Evolutionary conservation across 2,329 filamentous ascomycete genomes (phyloP).

Genomic region (Fusarium sp.): DNA sequence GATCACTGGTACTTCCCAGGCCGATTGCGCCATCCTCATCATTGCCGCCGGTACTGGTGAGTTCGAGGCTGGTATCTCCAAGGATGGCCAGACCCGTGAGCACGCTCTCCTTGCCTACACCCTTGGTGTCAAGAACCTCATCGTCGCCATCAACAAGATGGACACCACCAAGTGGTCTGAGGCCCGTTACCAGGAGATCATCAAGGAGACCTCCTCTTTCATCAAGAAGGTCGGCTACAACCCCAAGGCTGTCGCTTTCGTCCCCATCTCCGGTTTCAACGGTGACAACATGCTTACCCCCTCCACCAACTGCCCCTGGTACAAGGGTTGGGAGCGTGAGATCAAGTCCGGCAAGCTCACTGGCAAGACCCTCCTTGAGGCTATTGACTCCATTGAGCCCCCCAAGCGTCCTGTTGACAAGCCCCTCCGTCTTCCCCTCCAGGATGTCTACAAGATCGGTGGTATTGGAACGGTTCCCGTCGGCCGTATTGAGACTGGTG

Average conservation of each 20-base stretch:
- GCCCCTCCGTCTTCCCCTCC: conserved; percentile 99
- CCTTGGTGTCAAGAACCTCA: conserved; percentile 99
- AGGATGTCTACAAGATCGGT: conserved; percentile 99
- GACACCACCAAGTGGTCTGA: conserved; percentile 99
- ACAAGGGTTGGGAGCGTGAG: conserved; percentile 99
- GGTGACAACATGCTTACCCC: conserved; percentile 98
- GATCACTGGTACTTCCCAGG: conserved; percentile 99
- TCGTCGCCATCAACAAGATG: conserved; percentile 99
- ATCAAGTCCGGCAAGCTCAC: conserved; percentile 81
- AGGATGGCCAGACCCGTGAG: conserved; percentile 99
- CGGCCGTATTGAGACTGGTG: conserved; percentile 99
- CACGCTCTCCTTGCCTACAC: conserved; percentile 99
- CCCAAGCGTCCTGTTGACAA: conserved; percentile 96
- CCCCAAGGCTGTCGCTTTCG: conserved; percentile 98
- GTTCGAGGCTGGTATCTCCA: conserved; percentile 99
- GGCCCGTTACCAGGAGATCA: conserved; percentile 96
- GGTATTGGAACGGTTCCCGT: conserved; percentile 99
- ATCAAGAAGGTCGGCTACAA: conserved; percentile 99
- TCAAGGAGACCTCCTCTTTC: conserved; percentile 99
- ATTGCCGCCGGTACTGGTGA: conserved; percentile 99
- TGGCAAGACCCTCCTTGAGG: conserved; percentile 99
- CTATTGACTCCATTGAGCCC: conserved; percentile 94
- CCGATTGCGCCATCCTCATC: conserved; percentile 99
- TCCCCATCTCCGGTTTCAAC: conserved; percentile 99
- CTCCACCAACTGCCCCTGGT: conserved; percentile 97